Percentiles rank a stretch among this genome's conserved stretches.
These are phyloP conservation scores for Phylloporus sp. DNA, from an alignment of 768 basidiomycete genomes.

Conservation along the genomic window DNA sequence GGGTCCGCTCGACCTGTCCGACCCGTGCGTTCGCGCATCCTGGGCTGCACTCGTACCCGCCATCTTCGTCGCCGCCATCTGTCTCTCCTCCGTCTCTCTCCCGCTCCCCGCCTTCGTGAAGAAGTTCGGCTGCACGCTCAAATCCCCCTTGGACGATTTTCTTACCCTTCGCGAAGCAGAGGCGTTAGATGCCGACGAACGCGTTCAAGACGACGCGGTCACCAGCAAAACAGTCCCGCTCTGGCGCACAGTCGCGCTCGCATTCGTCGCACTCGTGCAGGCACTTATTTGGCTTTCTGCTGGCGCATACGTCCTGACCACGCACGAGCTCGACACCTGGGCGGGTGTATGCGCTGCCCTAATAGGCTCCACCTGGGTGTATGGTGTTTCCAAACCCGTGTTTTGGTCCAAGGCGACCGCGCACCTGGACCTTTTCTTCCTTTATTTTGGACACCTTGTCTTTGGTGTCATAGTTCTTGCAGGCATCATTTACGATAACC, in stretches of 20 bases:
- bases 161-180: constrained; percentile 55
- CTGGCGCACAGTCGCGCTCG: constrained; percentile 59
- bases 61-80: constrained; percentile 41
- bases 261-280: constrained; percentile 51
- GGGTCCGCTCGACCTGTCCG: constrained; percentile 35
- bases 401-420: constrained; percentile 50
- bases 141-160: constrained; percentile 34
- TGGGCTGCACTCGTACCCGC: constrained; percentile 51
- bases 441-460: constrained; percentile 49
- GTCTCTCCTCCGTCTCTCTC: constrained; percentile 33
- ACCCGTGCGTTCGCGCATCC: constrained; percentile 44
- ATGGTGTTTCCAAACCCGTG: constrained; percentile 54
- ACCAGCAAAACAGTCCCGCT: constrained; percentile 34
- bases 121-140: constrained; percentile 18
- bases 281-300: constrained; percentile 54
- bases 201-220: background rate
- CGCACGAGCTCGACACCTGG: constrained; percentile 34
- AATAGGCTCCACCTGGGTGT: constrained; percentile 59
- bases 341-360: constrained; percentile 40
- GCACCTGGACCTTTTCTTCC: constrained; percentile 56
- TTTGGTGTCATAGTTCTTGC: constrained; percentile 47
- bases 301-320: constrained; percentile 48
- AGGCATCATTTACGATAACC: constrained; percentile 48
- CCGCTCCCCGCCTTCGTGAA: constrained; percentile 20
- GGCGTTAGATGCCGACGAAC: constrained; percentile 32